Conservation (phyloP, 148 eudicot species). For the Silene uniflora region DNA sequence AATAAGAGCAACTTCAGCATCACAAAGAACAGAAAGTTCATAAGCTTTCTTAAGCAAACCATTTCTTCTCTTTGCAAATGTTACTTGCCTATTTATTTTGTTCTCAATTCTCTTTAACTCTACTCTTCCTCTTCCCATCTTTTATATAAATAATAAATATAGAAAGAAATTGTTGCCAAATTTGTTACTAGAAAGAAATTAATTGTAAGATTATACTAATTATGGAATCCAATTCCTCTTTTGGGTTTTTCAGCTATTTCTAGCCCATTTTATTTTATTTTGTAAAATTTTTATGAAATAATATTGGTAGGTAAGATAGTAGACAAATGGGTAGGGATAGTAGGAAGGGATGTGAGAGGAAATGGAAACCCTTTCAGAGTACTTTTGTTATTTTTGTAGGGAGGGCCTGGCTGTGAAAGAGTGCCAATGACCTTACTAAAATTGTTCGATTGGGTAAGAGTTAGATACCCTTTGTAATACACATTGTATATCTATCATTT, state of each 20-base stretch:
- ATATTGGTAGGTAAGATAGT: constrained; percentile 25
- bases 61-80: constrained; percentile 62
- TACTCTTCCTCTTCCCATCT: no score
- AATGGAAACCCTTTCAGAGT: constrained; percentile 26
- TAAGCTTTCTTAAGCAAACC: constrained; percentile 23
- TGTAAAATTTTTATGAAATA: background rate
- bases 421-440: background rate
- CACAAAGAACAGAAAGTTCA: no score
- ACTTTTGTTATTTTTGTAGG: constrained; percentile 14
- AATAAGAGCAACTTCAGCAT: no score
- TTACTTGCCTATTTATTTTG: constrained; percentile 28
- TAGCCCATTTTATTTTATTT: constrained; percentile 11
- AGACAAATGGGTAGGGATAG: no score
- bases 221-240: constrained; percentile 31
- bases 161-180: background rate
- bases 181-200: constrained; percentile 7
- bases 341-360: constrained; percentile 3
- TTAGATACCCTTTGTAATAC: constrained; percentile 16
- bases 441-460: constrained; percentile 12
- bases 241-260: constrained; percentile 14
- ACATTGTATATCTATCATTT: background rate
- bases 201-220: constrained; percentile 26
- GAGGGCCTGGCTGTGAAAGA: background rate
- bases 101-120: no score
- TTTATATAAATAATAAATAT: background rate